Evolutionary conservation across 1,284 basidiomycete genomes (phyloP).

Genomic region (Leccinum griseonigrum): DNA sequence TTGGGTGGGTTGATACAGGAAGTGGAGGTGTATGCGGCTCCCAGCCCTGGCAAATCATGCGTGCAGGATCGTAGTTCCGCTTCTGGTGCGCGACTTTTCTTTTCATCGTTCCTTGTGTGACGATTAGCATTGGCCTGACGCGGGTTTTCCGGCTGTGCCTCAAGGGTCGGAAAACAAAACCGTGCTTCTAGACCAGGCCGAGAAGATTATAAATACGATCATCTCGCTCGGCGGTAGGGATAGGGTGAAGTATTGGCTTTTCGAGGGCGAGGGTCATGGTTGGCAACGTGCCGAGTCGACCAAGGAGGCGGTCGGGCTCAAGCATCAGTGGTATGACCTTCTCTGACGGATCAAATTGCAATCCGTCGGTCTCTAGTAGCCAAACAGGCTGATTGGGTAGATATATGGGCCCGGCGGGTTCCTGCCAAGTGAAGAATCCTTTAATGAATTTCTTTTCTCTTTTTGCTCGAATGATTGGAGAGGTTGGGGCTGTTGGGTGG

Average conservation of each 20-base stretch:
- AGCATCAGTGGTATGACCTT: constrained; percentile 35
- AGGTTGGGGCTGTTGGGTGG: no score
- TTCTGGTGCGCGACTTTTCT: constrained; percentile 15
- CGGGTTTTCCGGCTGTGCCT: constrained; percentile 24
- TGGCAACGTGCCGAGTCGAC: constrained; percentile 47
- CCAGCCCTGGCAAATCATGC: constrained; percentile 27
- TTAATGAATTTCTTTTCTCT: no score
- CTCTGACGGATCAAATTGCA: constrained; percentile 4
- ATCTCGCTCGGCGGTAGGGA: constrained; percentile 33
- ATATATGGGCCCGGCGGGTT: background rate
- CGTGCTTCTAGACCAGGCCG: constrained; percentile 52
- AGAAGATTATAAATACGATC: constrained; percentile 44
- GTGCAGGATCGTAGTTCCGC: constrained; percentile 20
- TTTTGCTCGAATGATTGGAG: background rate
- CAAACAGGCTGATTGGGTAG: background rate
- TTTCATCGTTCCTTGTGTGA: background rate
- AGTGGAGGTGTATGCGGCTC: constrained; percentile 27
- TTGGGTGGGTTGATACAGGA: constrained; percentile 47
- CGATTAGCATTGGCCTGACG: background rate
- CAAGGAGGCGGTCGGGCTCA: constrained; percentile 41
- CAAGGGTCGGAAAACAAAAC: constrained; percentile 50
- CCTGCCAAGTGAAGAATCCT: no score
- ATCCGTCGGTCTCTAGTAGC: background rate
- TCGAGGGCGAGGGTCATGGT: constrained; percentile 54
- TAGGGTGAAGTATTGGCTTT: constrained; percentile 43